Evolutionary conservation across 495 filamentous ascomycete species (phyloP).

Genomic region (Xylaria cubensis): DNA sequence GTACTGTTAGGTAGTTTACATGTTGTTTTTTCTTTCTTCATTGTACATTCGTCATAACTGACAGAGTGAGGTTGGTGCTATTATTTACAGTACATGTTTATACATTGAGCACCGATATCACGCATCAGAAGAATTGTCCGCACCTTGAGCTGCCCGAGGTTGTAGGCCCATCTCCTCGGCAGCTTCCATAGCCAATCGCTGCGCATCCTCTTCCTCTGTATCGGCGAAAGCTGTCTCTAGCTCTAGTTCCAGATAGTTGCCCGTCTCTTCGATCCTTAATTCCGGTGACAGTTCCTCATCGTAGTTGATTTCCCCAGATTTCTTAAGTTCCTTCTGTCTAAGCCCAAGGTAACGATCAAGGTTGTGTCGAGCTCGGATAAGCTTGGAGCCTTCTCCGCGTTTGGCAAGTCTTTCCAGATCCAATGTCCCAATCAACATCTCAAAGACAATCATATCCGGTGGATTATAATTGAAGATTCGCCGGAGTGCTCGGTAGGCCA

Average conservation of each 20-base stretch:
- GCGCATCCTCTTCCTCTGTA: slow-evolving; percentile 44
- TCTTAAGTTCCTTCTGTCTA: slow-evolving; percentile 30
- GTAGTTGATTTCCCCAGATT: slow-evolving; percentile 24
- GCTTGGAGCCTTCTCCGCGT: slow-evolving; percentile 40
- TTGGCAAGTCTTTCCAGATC: slow-evolving; percentile 43
- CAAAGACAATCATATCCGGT: slow-evolving; percentile 48
- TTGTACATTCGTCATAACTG: too few species aligned
- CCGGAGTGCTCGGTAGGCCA: slow-evolving; percentile 64
- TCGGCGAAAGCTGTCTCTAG: slow-evolving; percentile 29
- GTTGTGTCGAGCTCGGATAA: slow-evolving; percentile 41
- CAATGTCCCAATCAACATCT: slow-evolving; percentile 46
- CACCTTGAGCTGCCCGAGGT: background rate
- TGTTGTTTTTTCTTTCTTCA: background rate
- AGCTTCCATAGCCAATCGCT: slow-evolving; percentile 49
- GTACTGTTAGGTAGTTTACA: background rate
- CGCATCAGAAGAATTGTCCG: background rate
- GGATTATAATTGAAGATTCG: slow-evolving; percentile 59
- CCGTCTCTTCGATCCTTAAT: slow-evolving; percentile 34
- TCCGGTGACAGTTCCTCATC: slow-evolving; percentile 28
- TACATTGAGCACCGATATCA: background rate
- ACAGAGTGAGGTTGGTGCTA: background rate
- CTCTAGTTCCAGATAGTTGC: slow-evolving; percentile 35
- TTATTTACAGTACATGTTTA: slow-evolving; percentile 9
- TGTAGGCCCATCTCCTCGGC: slow-evolving; percentile 64
- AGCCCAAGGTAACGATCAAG: slow-evolving; percentile 40